Evolutionary conservation across 345 rosid species (phyloP), one percentile per base, ranked within the genome.

Genomic region (Sapria himalayana): DNA sequence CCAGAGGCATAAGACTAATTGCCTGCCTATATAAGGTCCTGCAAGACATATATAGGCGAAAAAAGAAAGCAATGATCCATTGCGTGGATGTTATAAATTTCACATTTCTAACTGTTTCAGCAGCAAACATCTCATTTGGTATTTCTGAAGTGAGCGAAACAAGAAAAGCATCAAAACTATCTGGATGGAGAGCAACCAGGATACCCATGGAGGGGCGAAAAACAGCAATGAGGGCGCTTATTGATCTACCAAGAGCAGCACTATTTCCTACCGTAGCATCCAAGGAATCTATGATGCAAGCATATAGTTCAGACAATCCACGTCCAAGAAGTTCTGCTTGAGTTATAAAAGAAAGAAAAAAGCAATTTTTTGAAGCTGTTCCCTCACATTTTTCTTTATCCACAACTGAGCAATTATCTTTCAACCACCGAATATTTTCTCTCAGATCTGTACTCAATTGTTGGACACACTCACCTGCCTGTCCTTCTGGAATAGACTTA

Each of bases 401-500:
- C 29, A 42, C 43, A 37, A 39, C 33, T 29, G 63, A 36, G 48
- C 58, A 55, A 44, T 41, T 33, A 27, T 12, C 41, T 58, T 65
- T 74, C 59, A 82, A 56, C 98, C 93, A 89, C 40, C 60, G 56
- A 51, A 74, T 39, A 44, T 84, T 60, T 58, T 73, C 68, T 41
- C 68, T 63, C 34, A 77, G 27, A 66, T 79, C 93, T 33, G 48
- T 52, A 5, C 64, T 60, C 69, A 82, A 62, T 43, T 63, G 68
- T 50, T 40, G 63, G 41, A 84, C 51, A 47, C 72, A 76, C 46
- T 63, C 74, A 66, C 84, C 56, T 19, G 66, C 84, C 65, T 84
- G 98, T 50, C 92, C 95, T 71, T 79, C 95, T 58, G 95, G 93
- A 52, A 74, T 64, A 54, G 67, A 69, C 49, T 59, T 65, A 48